These are phyloP conservation scores for Neopestalotiopsis sp. DNA, from an alignment of 2,329 filamentous ascomycete species.

Conservation along the genomic window DNA sequence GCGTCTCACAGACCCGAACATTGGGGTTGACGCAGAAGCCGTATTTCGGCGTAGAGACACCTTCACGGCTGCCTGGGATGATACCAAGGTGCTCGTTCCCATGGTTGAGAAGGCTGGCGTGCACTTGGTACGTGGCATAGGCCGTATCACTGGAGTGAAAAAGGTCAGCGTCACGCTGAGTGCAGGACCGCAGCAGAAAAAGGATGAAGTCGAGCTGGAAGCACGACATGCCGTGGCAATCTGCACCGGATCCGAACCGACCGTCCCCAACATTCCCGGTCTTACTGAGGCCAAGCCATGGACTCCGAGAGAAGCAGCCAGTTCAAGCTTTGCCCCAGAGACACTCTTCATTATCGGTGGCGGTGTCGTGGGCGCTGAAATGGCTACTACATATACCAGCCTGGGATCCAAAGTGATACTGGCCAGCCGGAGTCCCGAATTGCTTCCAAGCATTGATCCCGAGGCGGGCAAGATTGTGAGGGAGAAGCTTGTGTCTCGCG, in stretches of 20 bases:
- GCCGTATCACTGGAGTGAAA: conserved; percentile 2
- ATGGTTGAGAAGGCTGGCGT: neutral
- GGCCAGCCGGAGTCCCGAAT: neutral
- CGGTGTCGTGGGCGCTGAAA: conserved; percentile 12
- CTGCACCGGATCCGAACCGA: conserved; percentile 3
- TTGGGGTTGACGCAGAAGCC: conserved; percentile 3
- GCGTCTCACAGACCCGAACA: neutral
- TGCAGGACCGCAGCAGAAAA: neutral
- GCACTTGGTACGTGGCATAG: conserved; percentile 5
- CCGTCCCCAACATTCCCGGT: conserved; percentile 11
- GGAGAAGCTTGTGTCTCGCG: neutral
- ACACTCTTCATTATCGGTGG: conserved; percentile 11
- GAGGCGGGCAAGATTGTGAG: neutral
- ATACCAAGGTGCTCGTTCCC: conserved; percentile 3
- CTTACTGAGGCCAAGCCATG: conserved; percentile 9
- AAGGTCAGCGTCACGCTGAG: neutral
- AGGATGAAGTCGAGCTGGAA: neutral
- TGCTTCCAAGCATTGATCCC: neutral
- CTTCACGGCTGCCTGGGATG: conserved; percentile 12
- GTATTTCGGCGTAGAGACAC: conserved; percentile 7
- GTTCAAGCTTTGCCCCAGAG: neutral
- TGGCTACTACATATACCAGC: conserved; percentile 2
- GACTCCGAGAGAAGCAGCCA: conserved; percentile 11
- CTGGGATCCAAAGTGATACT: neutral
- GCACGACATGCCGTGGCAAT: conserved; percentile 15